Percentiles rank a stretch among this genome's conserved stretches.
phyloP scores from a whole-genome alignment of 208 protist genomes.

The Angomonas deanei region DNA sequence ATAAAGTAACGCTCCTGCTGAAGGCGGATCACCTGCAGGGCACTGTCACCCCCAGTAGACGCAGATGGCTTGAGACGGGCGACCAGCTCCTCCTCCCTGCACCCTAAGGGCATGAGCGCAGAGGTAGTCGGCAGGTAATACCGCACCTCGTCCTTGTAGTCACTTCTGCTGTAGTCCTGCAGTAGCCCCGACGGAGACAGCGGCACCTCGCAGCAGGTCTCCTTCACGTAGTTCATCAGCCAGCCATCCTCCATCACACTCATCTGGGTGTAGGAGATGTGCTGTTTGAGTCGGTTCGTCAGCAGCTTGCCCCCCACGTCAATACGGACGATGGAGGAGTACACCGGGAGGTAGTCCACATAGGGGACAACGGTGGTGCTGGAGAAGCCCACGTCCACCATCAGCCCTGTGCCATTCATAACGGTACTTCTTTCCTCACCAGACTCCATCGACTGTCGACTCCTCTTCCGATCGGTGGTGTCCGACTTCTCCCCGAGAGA shows the following conservation, averaged over 20 bases:
- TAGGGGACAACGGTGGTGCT: constrained; percentile 67
- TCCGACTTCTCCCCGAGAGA: background rate
- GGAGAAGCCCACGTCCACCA: constrained; percentile 81
- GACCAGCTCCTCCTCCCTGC: constrained; percentile 36
- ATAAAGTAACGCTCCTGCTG: constrained; percentile 67
- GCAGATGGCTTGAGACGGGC: constrained; percentile 14
- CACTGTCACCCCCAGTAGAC: background rate
- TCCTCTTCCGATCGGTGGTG: background rate
- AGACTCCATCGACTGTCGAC: background rate
- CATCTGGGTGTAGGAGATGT: constrained; percentile 70
- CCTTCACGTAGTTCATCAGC: constrained; percentile 82
- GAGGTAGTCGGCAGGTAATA: constrained; percentile 75
- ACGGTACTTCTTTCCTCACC: background rate
- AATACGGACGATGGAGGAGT: constrained; percentile 46
- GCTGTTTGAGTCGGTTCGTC: constrained; percentile 72
- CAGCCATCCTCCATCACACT: constrained; percentile 77
- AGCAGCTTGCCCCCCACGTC: constrained; percentile 79
- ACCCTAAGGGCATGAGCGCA: constrained; percentile 59
- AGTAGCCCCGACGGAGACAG: constrained; percentile 10
- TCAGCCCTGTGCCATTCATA: constrained; percentile 24
- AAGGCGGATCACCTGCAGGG: constrained; percentile 26
- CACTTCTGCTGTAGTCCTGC: background rate
- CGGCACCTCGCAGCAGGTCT: constrained; percentile 51
- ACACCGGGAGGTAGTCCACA: constrained; percentile 58
- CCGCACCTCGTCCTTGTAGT: constrained; percentile 12